Evolutionary conservation across 108 stramenopile genomes (phyloP).

Genomic region (Nannochloropsis salina): DNA sequence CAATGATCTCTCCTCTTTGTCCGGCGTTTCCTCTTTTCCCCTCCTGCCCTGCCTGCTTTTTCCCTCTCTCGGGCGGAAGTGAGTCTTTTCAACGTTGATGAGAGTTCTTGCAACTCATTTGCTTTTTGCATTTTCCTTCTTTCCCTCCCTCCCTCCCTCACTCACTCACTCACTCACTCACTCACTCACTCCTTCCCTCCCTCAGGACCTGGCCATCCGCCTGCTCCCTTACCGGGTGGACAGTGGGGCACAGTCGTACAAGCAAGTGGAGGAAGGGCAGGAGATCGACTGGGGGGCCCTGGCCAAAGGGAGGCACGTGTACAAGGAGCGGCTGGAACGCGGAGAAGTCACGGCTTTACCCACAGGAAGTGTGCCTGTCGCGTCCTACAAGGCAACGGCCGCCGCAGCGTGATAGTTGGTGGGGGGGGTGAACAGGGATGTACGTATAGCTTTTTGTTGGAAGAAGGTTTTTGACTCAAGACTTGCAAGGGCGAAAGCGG

Average conservation of each 20-base stretch:
- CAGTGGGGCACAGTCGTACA: background rate
- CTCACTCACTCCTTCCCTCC: background rate
- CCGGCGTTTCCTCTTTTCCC: no score
- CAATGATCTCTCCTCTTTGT: no score
- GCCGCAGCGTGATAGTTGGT: no score
- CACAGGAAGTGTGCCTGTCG: background rate
- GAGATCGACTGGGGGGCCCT: slow-evolving; percentile 27
- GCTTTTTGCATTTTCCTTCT: background rate
- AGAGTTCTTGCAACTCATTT: background rate
- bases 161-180: background rate
- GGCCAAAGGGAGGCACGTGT: slow-evolving; percentile 22
- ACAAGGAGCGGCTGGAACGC: background rate
- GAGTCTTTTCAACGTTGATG: no score
- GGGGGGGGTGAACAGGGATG: no score
- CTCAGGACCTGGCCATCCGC: background rate
- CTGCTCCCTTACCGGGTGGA: background rate
- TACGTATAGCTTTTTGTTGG: no score
- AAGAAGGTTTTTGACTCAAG: no score
- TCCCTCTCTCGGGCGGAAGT: no score
- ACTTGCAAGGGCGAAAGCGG: no score
- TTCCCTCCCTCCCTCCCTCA: background rate
- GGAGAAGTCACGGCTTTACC: background rate
- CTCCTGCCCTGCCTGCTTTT: no score
- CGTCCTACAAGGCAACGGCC: no score
- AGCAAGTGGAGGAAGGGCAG: background rate